A percentile compares a stretch with the other conserved stretches of the same genome.
These are phyloP conservation scores for Suillus occidentalis DNA, from an alignment of 768 basidiomycete genomes.

Conservation along the genomic window DNA sequence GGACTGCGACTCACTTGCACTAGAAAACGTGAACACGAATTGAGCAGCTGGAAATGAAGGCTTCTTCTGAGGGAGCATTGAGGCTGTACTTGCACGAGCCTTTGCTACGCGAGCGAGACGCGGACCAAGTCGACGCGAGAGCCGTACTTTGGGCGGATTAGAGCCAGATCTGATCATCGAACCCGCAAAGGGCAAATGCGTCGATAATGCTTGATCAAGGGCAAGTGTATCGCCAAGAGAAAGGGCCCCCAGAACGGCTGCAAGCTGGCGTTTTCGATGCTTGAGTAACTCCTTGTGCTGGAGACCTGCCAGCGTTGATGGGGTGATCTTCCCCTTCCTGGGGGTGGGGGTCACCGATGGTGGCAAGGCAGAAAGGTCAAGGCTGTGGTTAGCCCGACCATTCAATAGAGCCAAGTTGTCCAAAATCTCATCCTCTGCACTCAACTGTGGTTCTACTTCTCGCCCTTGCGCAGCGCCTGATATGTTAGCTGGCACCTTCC, in stretches of 20 bases:
- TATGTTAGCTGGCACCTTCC: constrained; percentile 76
- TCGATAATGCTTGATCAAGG: constrained; percentile 74
- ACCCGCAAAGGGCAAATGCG: constrained; percentile 31
- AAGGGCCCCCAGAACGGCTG: constrained; percentile 64
- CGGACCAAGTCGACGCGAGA: constrained; percentile 54
- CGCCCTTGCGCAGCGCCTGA: constrained; percentile 42
- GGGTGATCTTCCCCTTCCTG: constrained; percentile 49
- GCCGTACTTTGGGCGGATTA: constrained; percentile 41
- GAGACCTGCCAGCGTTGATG: constrained; percentile 65
- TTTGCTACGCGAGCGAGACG: constrained; percentile 49
- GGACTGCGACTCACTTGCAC: constrained; percentile 64
- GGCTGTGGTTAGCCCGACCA: constrained; percentile 25
- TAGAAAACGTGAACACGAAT: constrained; percentile 63
- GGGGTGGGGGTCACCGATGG: constrained; percentile 21
- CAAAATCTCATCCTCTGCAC: constrained; percentile 42
- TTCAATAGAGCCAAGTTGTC: constrained; percentile 27
- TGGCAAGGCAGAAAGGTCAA: constrained; percentile 20
- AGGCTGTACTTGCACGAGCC: constrained; percentile 13
- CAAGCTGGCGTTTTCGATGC: constrained; percentile 67
- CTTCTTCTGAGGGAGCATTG: constrained; percentile 21
- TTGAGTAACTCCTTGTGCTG: constrained; percentile 76
- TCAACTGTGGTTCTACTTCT: constrained; percentile 41
- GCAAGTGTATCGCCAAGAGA: constrained; percentile 70
- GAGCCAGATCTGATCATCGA: constrained; percentile 37
- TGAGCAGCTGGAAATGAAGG: constrained; percentile 49